Base-by-base conservation (phyloP, 768 basidiomycete genomes). In the Nidularia pulvinata region DNA sequence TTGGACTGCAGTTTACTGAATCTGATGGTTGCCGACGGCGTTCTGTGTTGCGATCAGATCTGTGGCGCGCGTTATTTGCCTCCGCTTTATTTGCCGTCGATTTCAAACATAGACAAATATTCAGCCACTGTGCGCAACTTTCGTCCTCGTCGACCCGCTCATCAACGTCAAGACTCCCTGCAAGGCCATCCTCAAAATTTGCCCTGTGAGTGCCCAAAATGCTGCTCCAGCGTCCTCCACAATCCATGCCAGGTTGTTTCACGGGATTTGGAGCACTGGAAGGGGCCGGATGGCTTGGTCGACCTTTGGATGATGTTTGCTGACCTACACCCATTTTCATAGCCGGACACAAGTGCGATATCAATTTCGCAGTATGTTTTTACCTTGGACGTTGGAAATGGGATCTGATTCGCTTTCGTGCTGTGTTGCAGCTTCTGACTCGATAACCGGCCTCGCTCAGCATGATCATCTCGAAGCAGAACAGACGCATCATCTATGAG, bases 401-500 rank as follows among this genome's bases (percentile, higher is more conserved):
- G 13, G 39, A 11, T 9, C 36, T 19, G 7, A 50, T 14, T 34
- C 14, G 13, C 33, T 49, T 9, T 46, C 7, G 36, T 6, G 32
- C 32, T 44, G 11, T 30, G 39, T 46, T 44, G 33, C 52, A 73
- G 70, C 71, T 68, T 72, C 65, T 65, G 59, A 54, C 60, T 50
- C 57, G 50, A 70, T 65, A 69, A 71, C 61, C 55, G 58, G 49
- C 57, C 59, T 59, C 51, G 65, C 73, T 70, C 77, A 91, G 71
- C 77, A 99, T 99, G 96, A 88, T 99, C 65, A 98, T 99, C 73
- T 81, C 92, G 68, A 99, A 99, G 83, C 69, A 89, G 75, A 92
- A 98, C 84, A 84, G 89, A 78, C 91, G 93, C 68, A 73, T 83
- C 71, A 98, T 99, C 83, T 99, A 97, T 82, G 95, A 99, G 79